Percentiles rank a stretch among this genome's conserved stretches.
phyloP scores from a whole-genome alignment of 208 protist genomes.

The Wallacemonas collosoma region DNA sequence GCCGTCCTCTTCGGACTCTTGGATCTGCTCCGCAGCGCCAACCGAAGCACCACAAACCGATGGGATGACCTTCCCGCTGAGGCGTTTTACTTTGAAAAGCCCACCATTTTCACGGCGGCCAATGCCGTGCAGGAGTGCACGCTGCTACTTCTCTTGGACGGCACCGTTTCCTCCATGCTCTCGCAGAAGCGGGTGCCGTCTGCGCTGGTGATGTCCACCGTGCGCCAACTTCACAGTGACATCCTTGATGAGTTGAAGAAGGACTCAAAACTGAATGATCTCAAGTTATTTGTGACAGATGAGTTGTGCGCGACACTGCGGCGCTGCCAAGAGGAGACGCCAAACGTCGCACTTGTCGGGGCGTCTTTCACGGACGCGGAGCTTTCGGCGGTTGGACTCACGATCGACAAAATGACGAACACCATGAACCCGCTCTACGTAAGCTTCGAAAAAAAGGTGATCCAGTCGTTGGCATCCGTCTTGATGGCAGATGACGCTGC shows the following conservation, averaged over 20 bases:
- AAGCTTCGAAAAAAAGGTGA: conserved; percentile 68
- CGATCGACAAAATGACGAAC: conserved; percentile 85
- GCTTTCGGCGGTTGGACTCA: conserved; percentile 37
- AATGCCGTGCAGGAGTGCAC: conserved; percentile 82
- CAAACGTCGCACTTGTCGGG: conserved; percentile 9
- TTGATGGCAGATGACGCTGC: conserved; percentile 22
- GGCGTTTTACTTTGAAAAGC: conserved; percentile 84
- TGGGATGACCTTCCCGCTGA: conserved; percentile 74
- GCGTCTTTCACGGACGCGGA: conserved; percentile 44
- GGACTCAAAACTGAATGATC: conserved; percentile 55
- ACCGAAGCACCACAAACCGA: conserved; percentile 47
- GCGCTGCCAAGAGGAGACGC: conserved; percentile 12
- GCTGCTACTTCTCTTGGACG: conserved; percentile 68
- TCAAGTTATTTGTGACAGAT: conserved; percentile 59
- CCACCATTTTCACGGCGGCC: conserved; percentile 68
- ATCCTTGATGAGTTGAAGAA: conserved; percentile 53
- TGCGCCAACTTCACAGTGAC: conserved; percentile 54
- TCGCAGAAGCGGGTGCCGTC: conserved; percentile 41
- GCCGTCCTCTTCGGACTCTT: conserved; percentile 54
- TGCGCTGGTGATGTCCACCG: conserved; percentile 32
- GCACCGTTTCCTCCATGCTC: conserved; percentile 70
- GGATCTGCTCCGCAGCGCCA: conserved; percentile 62
- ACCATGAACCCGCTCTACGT: conserved; percentile 69
- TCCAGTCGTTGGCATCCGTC: conserved; percentile 39
- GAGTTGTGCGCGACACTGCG: conserved; percentile 6